A percentile compares a stretch with the other conserved stretches of the same genome.
Conservation (phyloP, 331 rosid genomes). For the Cucumis variabilis region DNA sequence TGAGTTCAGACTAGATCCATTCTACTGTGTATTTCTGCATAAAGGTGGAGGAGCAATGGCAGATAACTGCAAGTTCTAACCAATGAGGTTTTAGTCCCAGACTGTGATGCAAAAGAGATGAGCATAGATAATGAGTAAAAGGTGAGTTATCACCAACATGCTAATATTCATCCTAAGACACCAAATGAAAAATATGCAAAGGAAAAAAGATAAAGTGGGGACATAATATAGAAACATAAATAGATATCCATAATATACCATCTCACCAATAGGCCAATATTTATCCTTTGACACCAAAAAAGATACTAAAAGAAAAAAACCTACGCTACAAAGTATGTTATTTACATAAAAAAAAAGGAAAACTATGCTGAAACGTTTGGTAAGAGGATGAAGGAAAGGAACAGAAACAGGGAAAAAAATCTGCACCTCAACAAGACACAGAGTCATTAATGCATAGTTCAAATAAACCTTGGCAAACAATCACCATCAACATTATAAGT, state of each 20-base stretch:
- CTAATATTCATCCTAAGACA: not conserved
- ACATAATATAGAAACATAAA: not conserved
- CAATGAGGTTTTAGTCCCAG: too few species aligned
- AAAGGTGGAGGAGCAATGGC: too few species aligned
- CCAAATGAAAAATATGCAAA: slow-evolving; percentile 11
- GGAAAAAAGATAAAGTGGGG: not conserved
- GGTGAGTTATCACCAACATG: not conserved
- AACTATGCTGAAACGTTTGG: not conserved
- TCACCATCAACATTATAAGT: not conserved
- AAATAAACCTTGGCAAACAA: not conserved
- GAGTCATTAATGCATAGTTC: not conserved
- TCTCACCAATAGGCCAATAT: not conserved
- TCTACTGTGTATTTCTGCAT: too few species aligned
- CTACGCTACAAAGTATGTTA: not conserved
- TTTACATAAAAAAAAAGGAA: not conserved
- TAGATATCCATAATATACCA: not conserved
- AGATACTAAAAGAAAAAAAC: not conserved
- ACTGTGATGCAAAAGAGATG: not conserved
- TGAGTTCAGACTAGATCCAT: too few species aligned
- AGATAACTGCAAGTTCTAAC: too few species aligned
- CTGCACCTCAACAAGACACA: not conserved
- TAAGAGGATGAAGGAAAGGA: not conserved
- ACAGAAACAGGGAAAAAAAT: not conserved
- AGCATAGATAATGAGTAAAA: slow-evolving; percentile 2
- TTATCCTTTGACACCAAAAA: not conserved